Conservation (phyloP, 164 flowering plant genomes). For the Berberis vulgaris region DNA sequence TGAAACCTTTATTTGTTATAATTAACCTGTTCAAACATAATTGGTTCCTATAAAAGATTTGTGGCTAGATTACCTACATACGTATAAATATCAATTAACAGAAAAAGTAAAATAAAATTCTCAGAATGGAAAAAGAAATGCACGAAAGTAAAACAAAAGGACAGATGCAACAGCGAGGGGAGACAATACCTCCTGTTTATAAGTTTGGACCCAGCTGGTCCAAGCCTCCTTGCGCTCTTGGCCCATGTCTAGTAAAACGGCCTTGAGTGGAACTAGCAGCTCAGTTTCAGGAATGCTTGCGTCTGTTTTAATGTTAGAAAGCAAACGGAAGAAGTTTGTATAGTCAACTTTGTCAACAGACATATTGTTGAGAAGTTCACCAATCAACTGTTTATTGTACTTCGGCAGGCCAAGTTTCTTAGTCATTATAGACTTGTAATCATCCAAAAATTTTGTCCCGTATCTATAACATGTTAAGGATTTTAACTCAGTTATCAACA, state of each 20-base stretch:
- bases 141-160: background rate
- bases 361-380: constrained; percentile 56
- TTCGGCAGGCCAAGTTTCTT: constrained; percentile 74
- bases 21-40: no score
- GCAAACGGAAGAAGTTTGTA: constrained; percentile 88
- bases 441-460: constrained; percentile 95
- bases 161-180: background rate
- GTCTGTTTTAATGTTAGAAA: constrained; percentile 78
- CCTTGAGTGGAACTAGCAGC: constrained; percentile 74
- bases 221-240: constrained; percentile 95
- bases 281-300: constrained; percentile 52
- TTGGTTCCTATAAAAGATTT: no score
- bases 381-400: constrained; percentile 84
- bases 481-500: no score
- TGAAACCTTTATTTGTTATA: no score
- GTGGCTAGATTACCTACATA: no score
- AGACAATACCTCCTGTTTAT: constrained; percentile 50
- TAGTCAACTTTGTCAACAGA: constrained; percentile 68
- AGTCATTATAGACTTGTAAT: constrained; percentile 93
- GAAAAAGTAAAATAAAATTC: no score
- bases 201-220: constrained; percentile 78
- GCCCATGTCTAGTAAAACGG: constrained; percentile 89
- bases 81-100: no score
- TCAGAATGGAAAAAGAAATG: background rate
- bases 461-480: constrained; percentile 46